Conservation (phyloP, 2,329 filamentous ascomycete genomes). For the Fusarium ramigenum region DNA sequence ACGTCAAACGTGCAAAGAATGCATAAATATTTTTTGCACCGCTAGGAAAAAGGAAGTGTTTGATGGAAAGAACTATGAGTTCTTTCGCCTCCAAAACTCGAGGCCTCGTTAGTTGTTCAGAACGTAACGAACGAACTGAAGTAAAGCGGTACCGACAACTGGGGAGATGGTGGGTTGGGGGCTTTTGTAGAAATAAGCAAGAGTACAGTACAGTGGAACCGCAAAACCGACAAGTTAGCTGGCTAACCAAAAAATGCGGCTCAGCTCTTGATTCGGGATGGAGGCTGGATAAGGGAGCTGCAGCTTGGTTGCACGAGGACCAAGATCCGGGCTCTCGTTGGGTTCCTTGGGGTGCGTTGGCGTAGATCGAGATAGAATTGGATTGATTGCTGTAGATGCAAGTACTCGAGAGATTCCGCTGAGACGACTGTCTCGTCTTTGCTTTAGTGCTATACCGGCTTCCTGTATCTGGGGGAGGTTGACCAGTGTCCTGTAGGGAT, state of each 20-base stretch:
- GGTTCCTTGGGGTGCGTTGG: slow-evolving; percentile 34
- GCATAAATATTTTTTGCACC: background rate
- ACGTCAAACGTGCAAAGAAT: background rate
- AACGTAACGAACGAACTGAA: slow-evolving; percentile 19
- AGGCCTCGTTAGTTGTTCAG: slow-evolving; percentile 21
- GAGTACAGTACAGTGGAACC: slow-evolving; percentile 11
- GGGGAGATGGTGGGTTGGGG: slow-evolving; percentile 38
- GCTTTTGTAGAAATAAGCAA: slow-evolving; percentile 40
- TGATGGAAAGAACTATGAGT: background rate
- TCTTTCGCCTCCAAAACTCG: background rate
- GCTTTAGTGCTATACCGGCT: slow-evolving; percentile 21
- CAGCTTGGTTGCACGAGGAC: slow-evolving; percentile 37
- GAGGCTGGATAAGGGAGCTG: slow-evolving; percentile 28
- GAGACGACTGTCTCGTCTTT: slow-evolving; percentile 20
- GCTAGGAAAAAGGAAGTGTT: background rate
- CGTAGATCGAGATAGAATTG: slow-evolving; percentile 26
- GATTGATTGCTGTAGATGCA: slow-evolving; percentile 21
- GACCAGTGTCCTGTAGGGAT: slow-evolving; percentile 24
- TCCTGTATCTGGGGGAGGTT: slow-evolving; percentile 12
- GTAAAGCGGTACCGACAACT: slow-evolving; percentile 13
- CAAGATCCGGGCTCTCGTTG: slow-evolving; percentile 29
- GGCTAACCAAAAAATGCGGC: slow-evolving; percentile 37
- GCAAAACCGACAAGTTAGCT: slow-evolving; percentile 13
- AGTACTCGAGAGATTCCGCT: slow-evolving; percentile 11
- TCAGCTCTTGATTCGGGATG: slow-evolving; percentile 32